phyloP scores from a whole-genome alignment of 2,329 filamentous ascomycete species.

The Chaetomium strumarium region DNA sequence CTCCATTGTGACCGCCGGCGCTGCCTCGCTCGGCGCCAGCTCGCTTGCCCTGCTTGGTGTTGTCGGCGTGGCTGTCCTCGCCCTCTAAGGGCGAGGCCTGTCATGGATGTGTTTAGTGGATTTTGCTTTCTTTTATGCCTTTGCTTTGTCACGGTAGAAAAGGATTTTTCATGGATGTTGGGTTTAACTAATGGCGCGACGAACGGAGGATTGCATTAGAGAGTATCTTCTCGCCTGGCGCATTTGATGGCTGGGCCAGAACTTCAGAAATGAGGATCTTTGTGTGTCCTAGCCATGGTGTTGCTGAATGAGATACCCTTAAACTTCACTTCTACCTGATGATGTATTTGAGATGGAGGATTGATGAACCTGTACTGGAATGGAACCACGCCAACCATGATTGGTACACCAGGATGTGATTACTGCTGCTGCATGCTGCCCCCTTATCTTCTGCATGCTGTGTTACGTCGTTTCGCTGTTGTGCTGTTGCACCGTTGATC shows the following conservation, averaged over 20 bases:
- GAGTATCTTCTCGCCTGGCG: neutral
- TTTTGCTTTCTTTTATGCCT: neutral
- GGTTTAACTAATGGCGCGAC: neutral
- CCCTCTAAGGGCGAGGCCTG: conserved; percentile 17
- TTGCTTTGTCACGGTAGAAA: neutral
- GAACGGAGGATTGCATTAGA: neutral
- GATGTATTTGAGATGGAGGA: too few relatives aligned
- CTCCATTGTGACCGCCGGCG: conserved; percentile 29
- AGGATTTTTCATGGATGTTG: neutral
- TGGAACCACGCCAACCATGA: too few relatives aligned
- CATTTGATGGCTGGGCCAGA: neutral
- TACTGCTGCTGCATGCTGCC: too few relatives aligned
- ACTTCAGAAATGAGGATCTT: neutral
- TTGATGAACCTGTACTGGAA: neutral
- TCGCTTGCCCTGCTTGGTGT: conserved; percentile 23
- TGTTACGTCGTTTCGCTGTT: neutral
- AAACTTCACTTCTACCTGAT: neutral
- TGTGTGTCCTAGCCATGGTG: neutral
- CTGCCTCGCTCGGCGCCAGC: conserved; percentile 37
- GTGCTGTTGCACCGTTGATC: too few relatives aligned
- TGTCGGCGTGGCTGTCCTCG: conserved; percentile 24
- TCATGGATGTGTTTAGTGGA: neutral
- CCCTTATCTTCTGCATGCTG: neutral
- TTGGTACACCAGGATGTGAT: too few relatives aligned
- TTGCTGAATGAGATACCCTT: conserved; percentile 6